A percentile compares a stretch with the other conserved stretches of the same genome.
These are phyloP conservation scores for Saksenaea oblongispora DNA, from an alignment of 371 early-diverging fungal species.

Conservation along the genomic window DNA sequence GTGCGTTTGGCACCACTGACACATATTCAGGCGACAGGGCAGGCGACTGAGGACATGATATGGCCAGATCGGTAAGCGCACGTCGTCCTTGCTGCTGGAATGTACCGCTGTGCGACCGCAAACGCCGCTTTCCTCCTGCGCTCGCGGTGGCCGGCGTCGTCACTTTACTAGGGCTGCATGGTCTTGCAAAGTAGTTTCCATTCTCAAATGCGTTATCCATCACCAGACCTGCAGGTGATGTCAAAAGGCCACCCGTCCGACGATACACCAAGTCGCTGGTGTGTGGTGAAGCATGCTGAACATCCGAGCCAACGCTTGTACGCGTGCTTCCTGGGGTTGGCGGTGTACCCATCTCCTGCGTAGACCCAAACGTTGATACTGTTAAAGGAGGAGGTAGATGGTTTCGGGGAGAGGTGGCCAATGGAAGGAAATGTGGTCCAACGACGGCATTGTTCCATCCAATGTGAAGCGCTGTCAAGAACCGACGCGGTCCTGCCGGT, in stretches of 20 bases:
- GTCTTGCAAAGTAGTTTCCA: constrained; percentile 13
- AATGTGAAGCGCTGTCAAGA: constrained; percentile 60
- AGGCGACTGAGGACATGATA: background rate
- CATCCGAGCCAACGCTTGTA: background rate
- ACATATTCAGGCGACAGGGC: background rate
- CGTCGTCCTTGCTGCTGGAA: constrained; percentile 5
- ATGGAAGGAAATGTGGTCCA: constrained; percentile 54
- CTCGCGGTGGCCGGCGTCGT: background rate
- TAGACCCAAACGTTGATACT: background rate
- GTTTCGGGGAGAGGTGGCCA: constrained; percentile 55
- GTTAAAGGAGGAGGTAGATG: constrained; percentile 28
- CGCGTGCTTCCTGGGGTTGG: constrained; percentile 16
- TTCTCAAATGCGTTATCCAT: constrained; percentile 7
- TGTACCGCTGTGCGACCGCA: background rate
- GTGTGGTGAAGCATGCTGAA: constrained; percentile 2
- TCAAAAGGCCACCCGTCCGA: constrained; percentile 19
- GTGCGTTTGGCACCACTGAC: background rate
- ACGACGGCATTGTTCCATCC: constrained; percentile 50
- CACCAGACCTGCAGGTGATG: constrained; percentile 13
- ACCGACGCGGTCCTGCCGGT: constrained; percentile 60
- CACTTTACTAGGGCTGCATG: background rate
- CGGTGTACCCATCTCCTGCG: constrained; percentile 7
- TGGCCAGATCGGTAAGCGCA: constrained; percentile 11
- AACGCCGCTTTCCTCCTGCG: background rate
- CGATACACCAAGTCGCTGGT: constrained; percentile 7